Evolutionary conservation across 2,329 filamentous ascomycete genomes (phyloP).

Genomic region (Diaporthe vexans): DNA sequence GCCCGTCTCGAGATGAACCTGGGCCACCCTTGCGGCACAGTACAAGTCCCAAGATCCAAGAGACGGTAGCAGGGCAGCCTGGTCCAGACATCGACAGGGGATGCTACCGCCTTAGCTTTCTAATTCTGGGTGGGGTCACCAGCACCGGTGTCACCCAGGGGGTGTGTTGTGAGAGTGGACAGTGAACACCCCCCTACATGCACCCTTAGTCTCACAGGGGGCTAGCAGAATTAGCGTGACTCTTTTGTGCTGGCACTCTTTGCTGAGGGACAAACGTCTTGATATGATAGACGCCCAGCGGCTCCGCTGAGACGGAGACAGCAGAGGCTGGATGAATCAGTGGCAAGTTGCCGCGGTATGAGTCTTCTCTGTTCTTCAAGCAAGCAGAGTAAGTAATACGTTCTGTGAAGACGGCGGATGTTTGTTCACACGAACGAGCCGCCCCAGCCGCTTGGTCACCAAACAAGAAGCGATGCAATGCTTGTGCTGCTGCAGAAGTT

Average conservation of each 20-base stretch:
- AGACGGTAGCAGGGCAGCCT: conserved; percentile 16
- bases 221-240: conserved; percentile 8
- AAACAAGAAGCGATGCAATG: conserved; percentile 25
- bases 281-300: background rate
- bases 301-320: background rate
- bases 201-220: background rate
- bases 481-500: conserved; percentile 34
- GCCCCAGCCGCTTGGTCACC: conserved; percentile 11
- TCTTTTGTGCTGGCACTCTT: background rate
- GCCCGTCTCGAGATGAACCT: conserved; percentile 33
- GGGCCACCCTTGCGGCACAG: conserved; percentile 34
- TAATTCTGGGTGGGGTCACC: conserved; percentile 26
- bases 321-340: background rate
- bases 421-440: conserved; percentile 16
- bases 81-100: conserved; percentile 19
- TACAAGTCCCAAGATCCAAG: conserved; percentile 24
- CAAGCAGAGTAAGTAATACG: background rate
- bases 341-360: background rate
- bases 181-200: background rate
- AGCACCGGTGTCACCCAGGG: background rate
- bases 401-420: background rate
- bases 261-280: background rate
- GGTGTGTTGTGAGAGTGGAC: background rate
- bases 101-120: conserved; percentile 31
- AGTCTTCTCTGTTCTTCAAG: background rate